Percentiles rank a stretch among this genome's conserved stretches.
Evolutionary conservation across 306 rosid species (phyloP).

Genomic region (Dicorynia guianensis): DNA sequence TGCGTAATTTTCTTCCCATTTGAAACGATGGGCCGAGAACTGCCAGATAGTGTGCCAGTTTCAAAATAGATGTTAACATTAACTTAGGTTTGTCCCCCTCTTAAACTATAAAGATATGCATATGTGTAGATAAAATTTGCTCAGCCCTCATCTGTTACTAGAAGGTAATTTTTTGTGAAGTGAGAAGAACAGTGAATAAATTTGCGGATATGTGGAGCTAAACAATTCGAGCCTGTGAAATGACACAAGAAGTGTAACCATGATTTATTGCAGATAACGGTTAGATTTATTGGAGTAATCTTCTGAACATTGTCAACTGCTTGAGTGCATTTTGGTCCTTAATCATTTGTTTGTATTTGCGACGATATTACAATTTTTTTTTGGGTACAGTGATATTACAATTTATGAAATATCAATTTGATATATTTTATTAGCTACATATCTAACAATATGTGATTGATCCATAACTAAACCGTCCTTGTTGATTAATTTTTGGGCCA

Average conservation of each 20-base stretch:
- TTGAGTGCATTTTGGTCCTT: not conserved
- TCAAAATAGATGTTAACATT: slow-evolving; percentile 18
- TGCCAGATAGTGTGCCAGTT: slow-evolving; percentile 61
- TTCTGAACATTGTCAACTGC: not conserved
- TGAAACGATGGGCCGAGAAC: slow-evolving; percentile 87
- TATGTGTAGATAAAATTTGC: slow-evolving; percentile 2
- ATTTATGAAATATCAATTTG: not conserved
- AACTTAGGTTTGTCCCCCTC: slow-evolving; percentile 15
- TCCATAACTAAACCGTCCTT: not conserved
- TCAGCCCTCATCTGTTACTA: not conserved
- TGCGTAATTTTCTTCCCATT: slow-evolving; percentile 78
- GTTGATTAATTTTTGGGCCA: not conserved
- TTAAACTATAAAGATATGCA: slow-evolving; percentile 4
- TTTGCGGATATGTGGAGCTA: not conserved
- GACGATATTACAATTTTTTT: not conserved
- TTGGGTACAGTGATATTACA: too few species aligned
- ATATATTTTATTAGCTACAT: not conserved
- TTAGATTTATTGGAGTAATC: not conserved
- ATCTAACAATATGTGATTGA: not conserved
- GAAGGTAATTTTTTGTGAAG: not conserved
- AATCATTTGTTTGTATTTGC: not conserved
- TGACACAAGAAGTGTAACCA: not conserved
- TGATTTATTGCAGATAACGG: not conserved
- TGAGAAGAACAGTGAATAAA: not conserved
- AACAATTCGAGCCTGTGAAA: not conserved